Base-by-base conservation (phyloP, 169 alveolate genomes). In the Plasmodium reichenowi region DNA sequence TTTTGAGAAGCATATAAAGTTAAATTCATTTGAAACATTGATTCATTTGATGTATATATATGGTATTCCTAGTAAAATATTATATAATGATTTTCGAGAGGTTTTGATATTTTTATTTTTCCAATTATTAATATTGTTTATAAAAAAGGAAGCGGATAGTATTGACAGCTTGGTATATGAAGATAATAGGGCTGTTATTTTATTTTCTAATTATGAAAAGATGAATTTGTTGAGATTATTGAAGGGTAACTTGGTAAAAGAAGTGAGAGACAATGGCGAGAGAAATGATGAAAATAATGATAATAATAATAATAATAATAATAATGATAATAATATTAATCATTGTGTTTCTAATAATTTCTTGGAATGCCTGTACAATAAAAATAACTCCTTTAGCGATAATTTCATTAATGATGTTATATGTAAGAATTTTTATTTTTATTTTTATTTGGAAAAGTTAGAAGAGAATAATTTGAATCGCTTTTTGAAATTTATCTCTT, bases 1-100 rank as follows among this genome's bases (percentile, higher is more conserved):
- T 78, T 78, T 78, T 64, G 89, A 78, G 45, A 78, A 78, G 20
- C 89, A 78, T 45, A 64, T 78, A 78, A 78, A 78, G 67, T 78
- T 78, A 29, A 64, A 66, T 15, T 78, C 89, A 13, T 78, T 78
- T 70, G 80, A 78, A 24, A 78, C 89, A 7, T 22, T 78, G 9
- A 52, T 78, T 66, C 66, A 56, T 64, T 78, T 78, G 22, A 78
- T 78, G 89, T 66, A 78, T 70, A 78, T 43, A 56, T 78, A 26
- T 78, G 89, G 89, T 20, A 64, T 78, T 78, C 80, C 80, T 32
- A 63, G 89, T 22, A 47, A 78, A 50, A 15, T 50, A 26, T 78
- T 78, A 48, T 66, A 78, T 58, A 67, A 78, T 38, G 89, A 78
- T 20, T 78, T 64, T 78, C 66, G 89, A 26, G 89, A 78, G 48